These are phyloP conservation scores for Saccharum spontaneum DNA, from an alignment of 176 grass and related monocot species.

Conservation along the genomic window DNA sequence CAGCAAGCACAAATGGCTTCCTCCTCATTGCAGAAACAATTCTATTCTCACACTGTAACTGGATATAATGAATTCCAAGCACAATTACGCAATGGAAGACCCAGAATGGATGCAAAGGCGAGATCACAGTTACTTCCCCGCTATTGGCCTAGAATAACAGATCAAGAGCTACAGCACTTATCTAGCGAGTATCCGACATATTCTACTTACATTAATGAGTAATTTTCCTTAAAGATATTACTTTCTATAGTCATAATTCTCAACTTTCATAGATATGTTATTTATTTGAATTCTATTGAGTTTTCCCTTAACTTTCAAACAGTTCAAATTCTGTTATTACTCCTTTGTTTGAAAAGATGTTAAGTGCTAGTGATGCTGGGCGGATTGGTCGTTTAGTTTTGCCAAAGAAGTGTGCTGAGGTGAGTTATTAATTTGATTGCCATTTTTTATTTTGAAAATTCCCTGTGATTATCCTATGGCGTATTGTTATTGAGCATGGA, in stretches of 20 bases:
- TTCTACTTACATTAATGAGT: constrained; percentile 38
- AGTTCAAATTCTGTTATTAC: constrained; percentile 94
- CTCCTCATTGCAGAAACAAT: constrained; percentile 57
- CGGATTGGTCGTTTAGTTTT: constrained; percentile 96
- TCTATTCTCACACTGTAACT: constrained; percentile 49
- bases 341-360: constrained; percentile 97
- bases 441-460: constrained; percentile 20
- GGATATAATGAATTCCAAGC: constrained; percentile 47
- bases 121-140: constrained; percentile 90
- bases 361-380: constrained; percentile 98
- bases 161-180: constrained; percentile 94
- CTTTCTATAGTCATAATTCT: constrained; percentile 8
- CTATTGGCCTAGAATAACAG: constrained; percentile 98
- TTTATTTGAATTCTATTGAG: constrained; percentile 34
- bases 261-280: background rate
- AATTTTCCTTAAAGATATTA: constrained; percentile 29
- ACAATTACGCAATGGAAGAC: constrained; percentile 77
- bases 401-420: constrained; percentile 99
- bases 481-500: background rate
- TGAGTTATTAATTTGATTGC: constrained; percentile 29
- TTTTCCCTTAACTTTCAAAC: constrained; percentile 52
- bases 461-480: constrained; percentile 8
- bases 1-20: constrained; percentile 50
- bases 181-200: constrained; percentile 88
- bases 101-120: constrained; percentile 68